A percentile compares a stretch with the other conserved stretches of the same genome.
phyloP scores from a whole-genome alignment of 2,329 filamentous ascomycete species.

The Alternaria sp. region DNA sequence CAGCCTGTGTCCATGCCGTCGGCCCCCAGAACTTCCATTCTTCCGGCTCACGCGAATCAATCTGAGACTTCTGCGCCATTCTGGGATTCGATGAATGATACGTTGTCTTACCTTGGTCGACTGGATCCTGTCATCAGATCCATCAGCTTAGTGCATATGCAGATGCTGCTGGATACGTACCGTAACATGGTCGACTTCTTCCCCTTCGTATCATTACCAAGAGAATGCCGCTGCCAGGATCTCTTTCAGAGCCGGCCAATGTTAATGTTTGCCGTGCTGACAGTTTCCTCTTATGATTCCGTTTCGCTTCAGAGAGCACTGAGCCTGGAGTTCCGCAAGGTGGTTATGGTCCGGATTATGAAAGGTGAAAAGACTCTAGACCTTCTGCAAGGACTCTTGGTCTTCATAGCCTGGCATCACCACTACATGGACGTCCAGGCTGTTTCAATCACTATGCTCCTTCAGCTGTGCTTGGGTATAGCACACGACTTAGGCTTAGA shows the following conservation, averaged over 20 bases:
- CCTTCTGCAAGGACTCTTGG: conserved; percentile 42
- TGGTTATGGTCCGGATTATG: conserved; percentile 47
- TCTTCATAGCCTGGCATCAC: conserved; percentile 50
- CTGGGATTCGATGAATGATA: conserved; percentile 47
- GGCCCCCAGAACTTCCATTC: conserved; percentile 25
- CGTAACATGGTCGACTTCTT: conserved; percentile 46
- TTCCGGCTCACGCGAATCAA: conserved; percentile 35
- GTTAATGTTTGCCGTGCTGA: conserved; percentile 46
- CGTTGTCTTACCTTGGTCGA: conserved; percentile 39
- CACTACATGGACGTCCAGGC: conserved; percentile 48
- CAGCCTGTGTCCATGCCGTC: conserved; percentile 26
- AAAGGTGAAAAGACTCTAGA: conserved; percentile 48
- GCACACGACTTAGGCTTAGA: conserved; percentile 44
- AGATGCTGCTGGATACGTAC: conserved; percentile 44
- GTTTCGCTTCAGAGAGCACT: conserved; percentile 38
- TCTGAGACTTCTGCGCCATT: conserved; percentile 40
- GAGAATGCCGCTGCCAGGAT: conserved; percentile 37
- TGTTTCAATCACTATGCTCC: conserved; percentile 44
- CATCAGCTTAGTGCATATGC: conserved; percentile 47
- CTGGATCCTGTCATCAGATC: conserved; percentile 46
- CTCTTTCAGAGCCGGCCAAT: conserved; percentile 44
- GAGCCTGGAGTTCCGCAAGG: conserved; percentile 48
- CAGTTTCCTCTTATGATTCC: conserved; percentile 45
- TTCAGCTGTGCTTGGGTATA: conserved; percentile 46
- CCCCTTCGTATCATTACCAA: conserved; percentile 44